phyloP scores from a whole-genome alignment of 352 stramenopile species.

The Pythium monospermum region DNA sequence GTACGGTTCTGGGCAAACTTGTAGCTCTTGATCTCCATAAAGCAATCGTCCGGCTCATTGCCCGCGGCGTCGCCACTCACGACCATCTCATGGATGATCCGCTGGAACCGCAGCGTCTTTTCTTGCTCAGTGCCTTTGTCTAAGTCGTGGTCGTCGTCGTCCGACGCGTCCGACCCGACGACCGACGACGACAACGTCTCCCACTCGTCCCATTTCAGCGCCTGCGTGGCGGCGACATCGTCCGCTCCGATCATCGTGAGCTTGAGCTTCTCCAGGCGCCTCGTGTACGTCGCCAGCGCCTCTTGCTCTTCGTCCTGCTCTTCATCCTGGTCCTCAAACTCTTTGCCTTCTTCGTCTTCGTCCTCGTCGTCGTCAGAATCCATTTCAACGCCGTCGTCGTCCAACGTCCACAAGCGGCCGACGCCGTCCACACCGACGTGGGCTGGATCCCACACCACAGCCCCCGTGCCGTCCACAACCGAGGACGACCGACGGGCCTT shows the following conservation, averaged over 20 bases:
- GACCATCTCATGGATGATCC: constrained; percentile 81
- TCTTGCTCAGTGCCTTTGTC: constrained; percentile 38
- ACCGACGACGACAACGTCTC: constrained; percentile 67
- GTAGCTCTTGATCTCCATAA: constrained; percentile 93
- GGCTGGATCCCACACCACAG: constrained; percentile 64
- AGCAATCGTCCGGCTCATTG: constrained; percentile 86
- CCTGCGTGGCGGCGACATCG: constrained; percentile 54
- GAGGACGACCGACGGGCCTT: constrained; percentile 18
- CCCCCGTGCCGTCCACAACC: constrained; percentile 24
- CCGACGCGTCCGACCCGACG: constrained; percentile 9
- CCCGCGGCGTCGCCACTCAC: constrained; percentile 63
- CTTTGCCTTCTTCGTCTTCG: constrained; percentile 36
- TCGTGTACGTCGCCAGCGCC: constrained; percentile 14
- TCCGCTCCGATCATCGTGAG: constrained; percentile 51
- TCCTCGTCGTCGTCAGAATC: constrained; percentile 58
- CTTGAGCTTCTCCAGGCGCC: constrained; percentile 67
- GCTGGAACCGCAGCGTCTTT: constrained; percentile 50
- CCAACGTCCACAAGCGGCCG: constrained; percentile 75
- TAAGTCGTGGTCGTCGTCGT: constrained; percentile 56
- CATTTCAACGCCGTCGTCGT: constrained; percentile 78
- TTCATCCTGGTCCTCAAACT: constrained; percentile 23
- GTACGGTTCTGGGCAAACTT: constrained; percentile 91
- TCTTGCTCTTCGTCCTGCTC: constrained; percentile 3
- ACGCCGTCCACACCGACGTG: constrained; percentile 69
- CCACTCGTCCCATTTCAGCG: constrained; percentile 70